Base-by-base conservation (phyloP, 257 asterid species). In the Primulina huaijiensis region DNA sequence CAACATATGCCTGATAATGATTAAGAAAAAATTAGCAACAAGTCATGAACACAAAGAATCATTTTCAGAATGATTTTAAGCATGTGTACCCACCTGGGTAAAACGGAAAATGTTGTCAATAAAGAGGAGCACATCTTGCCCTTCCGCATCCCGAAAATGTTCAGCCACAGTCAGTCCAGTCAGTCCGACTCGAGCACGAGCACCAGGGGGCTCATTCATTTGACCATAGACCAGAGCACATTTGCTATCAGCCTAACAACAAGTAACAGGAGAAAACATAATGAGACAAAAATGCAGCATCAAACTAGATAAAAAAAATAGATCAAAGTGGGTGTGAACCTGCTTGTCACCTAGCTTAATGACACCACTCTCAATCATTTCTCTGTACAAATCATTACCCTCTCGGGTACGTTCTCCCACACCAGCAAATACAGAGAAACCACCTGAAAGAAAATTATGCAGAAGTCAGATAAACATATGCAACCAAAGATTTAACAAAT, bases 181-280 rank as follows among this genome's bases (percentile, higher is more conserved):
- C 70, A 93, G 95, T 52, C 99, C 99, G 75, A 93, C 99, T 78
- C 99, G 96, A 69, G 99, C 99, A 90, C 99, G 99, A 64, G 99
- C 99, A 86, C 99, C 99, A 9, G 97, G 99, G 84, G 99, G 99
- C 80, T 93, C 99, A 64, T 93, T 93, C 99, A 93, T 93, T 85
- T 93, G 99, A 83, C 99, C 99, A 0, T 93, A 93, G 52, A 93
- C 99, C 29, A 93, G 90, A 56, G 99, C 99, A 7, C 99, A 93
- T 63, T 93, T 93, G 90, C 99, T 93, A 38, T 90, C 97, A 65
- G 87, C 79, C 98, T 92, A 77, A 68, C 23, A 78, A 30, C 67
- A 50, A 62, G 71, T 33, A 31, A 0, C 17, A 31, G 31, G 31
- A 5, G 6, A 60, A 46, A 33, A 33, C 37, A 33, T 33, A 33